Percentiles rank a stretch among this genome's conserved stretches.
Conservation (phyloP, 345 rosid genomes). For the Mangifera indica region DNA sequence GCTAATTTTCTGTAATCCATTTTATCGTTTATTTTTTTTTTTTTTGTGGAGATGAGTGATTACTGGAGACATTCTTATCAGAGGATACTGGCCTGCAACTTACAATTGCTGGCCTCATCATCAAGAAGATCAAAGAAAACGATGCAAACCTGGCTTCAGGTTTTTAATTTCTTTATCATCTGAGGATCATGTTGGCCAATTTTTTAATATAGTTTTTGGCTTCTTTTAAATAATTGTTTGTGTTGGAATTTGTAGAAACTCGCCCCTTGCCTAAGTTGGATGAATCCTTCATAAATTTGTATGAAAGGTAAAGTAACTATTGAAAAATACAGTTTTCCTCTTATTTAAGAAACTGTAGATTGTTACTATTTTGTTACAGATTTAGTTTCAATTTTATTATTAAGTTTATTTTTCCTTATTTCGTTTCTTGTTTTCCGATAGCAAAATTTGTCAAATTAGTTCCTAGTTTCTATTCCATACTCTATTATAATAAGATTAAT, state of each 20-base stretch:
- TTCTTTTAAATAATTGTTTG: neutral
- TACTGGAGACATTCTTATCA: conserved; percentile 72
- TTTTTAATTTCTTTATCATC: conserved; percentile 12
- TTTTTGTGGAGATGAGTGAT: conserved; percentile 50
- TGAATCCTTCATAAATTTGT: conserved; percentile 55
- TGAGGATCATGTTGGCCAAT: neutral
- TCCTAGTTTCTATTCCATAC: no score
- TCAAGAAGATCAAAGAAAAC: conserved; percentile 58
- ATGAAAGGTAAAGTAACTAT: no score
- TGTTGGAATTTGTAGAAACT: conserved; percentile 44
- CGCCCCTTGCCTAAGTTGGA: conserved; percentile 72
- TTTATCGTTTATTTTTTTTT: neutral
- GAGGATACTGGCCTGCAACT: conserved; percentile 64
- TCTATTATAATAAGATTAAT: no score
- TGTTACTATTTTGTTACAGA: no score
- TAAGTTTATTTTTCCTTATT: no score
- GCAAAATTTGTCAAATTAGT: no score
- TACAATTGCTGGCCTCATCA: conserved; percentile 78
- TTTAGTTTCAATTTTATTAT: no score
- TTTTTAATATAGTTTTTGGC: neutral
- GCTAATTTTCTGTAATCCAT: neutral
- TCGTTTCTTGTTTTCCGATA: no score
- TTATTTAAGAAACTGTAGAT: no score
- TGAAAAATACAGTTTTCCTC: no score
- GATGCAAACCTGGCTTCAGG: conserved; percentile 66